Evolutionary conservation across 2,329 filamentous ascomycete genomes (phyloP).

Genomic region (Cladophialophora chaetospira): DNA sequence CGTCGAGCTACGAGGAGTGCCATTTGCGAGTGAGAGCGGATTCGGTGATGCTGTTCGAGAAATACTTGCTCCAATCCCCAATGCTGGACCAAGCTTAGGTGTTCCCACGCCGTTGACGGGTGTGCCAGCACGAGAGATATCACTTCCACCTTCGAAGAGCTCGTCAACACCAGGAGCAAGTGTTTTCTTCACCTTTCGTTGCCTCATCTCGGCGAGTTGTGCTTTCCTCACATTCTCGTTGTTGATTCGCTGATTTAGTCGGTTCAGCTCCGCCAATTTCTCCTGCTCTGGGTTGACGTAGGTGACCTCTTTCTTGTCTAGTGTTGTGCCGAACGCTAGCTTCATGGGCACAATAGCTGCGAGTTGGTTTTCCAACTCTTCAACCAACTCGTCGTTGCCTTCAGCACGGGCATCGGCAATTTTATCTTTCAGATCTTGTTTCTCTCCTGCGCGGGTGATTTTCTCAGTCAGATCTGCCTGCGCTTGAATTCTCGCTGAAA

Average conservation of each 20-base stretch:
- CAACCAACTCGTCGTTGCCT: slow-evolving; percentile 62
- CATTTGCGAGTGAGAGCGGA: slow-evolving; percentile 24
- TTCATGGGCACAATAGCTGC: slow-evolving; percentile 57
- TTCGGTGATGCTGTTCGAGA: slow-evolving; percentile 41
- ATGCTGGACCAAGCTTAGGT: slow-evolving; percentile 44
- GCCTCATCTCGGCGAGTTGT: slow-evolving; percentile 76
- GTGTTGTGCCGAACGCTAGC: slow-evolving; percentile 70
- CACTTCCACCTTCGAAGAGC: slow-evolving; percentile 49
- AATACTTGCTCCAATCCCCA: slow-evolving; percentile 10
- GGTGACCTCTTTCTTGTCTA: slow-evolving; percentile 58
- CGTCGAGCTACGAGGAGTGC: slow-evolving; percentile 28
- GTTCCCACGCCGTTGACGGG: slow-evolving; percentile 54
- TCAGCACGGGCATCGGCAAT: slow-evolving; percentile 66
- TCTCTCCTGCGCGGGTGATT: slow-evolving; percentile 64
- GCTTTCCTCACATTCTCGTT: slow-evolving; percentile 88
- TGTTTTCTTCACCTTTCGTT: slow-evolving; percentile 50
- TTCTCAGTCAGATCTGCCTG: slow-evolving; percentile 68
- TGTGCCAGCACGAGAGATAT: slow-evolving; percentile 51
- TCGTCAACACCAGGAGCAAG: slow-evolving; percentile 43
- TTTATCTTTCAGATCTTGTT: slow-evolving; percentile 65
- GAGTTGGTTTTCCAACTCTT: slow-evolving; percentile 53
- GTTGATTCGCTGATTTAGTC: slow-evolving; percentile 79
- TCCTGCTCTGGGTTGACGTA: slow-evolving; percentile 69
- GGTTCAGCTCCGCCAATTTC: slow-evolving; percentile 79
- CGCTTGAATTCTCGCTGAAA: slow-evolving; percentile 74